Base-by-base conservation (phyloP, 805 yeast species). In the Sungouiozyma intestinalis region DNA sequence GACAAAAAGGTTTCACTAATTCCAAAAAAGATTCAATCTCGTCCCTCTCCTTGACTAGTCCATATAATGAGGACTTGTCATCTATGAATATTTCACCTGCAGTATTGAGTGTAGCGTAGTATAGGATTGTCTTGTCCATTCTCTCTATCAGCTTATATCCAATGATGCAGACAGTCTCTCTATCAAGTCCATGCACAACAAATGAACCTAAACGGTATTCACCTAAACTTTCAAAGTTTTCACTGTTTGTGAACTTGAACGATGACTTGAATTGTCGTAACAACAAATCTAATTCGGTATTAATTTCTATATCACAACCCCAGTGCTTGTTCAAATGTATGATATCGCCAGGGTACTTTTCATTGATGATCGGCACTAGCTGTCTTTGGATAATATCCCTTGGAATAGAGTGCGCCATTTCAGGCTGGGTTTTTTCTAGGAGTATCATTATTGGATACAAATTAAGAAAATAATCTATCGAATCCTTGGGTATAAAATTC, bases 291-390 rank as follows among this genome's bases (percentile, higher is more conserved):
- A 24, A 7, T 6, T 24, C 6, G 11, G 29, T 11, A 11, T 24
- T 24, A 24, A 11, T 11, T 7, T 11, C 29, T 7, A 24, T 24
- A 7, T 24, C 9, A 11, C 6, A 24, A 14, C n/a, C 16, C 18
- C 24, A 27, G 18, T n/a, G 24, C 19, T 5, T 5, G 5, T 36
- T 31, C 4, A 36, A 3, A 16, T 40, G 36, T n/a, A 3, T 14
- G 4, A 36, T 14, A 37, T 43, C 45, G 14, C 40, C 24, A n/a
- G 42, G 42, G n/a, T 15, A 42, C 8, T 19, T 11, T 3, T n/a
- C 16, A 9, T 31, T 17, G 13, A 13, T 17, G 19, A 16, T 4
- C 6, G 19, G 15, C 7, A 13, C 19, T 35, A 35, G 29, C 29
- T 24, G 20, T n/a, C n/a, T n/a, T n/a, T n/a, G n/a, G n/a, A n/a